phyloP scores from a whole-genome alignment of 2,329 filamentous ascomycete species.

The Penicillium sp. region DNA sequence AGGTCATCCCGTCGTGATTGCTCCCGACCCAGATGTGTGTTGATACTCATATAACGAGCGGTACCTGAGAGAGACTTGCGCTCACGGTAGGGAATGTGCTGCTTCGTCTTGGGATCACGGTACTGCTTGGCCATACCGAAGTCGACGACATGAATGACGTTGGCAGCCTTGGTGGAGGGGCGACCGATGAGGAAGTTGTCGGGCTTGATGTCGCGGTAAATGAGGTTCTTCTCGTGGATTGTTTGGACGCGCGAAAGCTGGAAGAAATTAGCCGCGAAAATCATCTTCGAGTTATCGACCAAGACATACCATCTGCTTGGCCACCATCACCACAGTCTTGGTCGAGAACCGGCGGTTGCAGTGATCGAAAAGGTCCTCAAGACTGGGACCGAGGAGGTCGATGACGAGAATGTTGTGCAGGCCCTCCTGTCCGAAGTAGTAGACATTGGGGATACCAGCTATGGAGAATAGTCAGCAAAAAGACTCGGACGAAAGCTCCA shows the following conservation, averaged over 20 bases:
- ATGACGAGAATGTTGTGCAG: constrained; percentile 99
- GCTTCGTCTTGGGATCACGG: constrained; percentile 96
- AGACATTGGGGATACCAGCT: constrained; percentile 99
- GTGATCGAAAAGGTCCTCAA: constrained; percentile 96
- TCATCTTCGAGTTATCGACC: not conserved
- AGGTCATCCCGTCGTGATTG: constrained; percentile 94
- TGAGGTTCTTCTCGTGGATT: constrained; percentile 98
- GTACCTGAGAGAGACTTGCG: constrained; percentile 95
- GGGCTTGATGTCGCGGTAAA: constrained; percentile 98
- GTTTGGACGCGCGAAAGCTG: constrained; percentile 77
- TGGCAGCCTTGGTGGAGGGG: constrained; percentile 86
- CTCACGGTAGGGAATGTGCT: constrained; percentile 96
- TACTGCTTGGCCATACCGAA: constrained; percentile 99
- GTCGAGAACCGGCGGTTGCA: constrained; percentile 92
- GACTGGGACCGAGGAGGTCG: constrained; percentile 85
- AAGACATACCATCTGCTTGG: constrained; percentile 86
- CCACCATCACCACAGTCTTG: constrained; percentile 98
- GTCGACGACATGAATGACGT: constrained; percentile 97
- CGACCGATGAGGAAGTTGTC: constrained; percentile 98
- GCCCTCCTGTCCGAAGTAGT: constrained; percentile 98
- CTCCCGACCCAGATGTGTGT: constrained; percentile 93
- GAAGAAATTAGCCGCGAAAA: not conserved
- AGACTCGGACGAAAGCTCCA: not conserved
- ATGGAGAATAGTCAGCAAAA: constrained; percentile 33
- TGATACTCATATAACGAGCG: constrained; percentile 99